These are phyloP conservation scores for Ramicandelaber brevisporus DNA, from an alignment of 192 early-diverging fungal genomes.

Conservation along the genomic window DNA sequence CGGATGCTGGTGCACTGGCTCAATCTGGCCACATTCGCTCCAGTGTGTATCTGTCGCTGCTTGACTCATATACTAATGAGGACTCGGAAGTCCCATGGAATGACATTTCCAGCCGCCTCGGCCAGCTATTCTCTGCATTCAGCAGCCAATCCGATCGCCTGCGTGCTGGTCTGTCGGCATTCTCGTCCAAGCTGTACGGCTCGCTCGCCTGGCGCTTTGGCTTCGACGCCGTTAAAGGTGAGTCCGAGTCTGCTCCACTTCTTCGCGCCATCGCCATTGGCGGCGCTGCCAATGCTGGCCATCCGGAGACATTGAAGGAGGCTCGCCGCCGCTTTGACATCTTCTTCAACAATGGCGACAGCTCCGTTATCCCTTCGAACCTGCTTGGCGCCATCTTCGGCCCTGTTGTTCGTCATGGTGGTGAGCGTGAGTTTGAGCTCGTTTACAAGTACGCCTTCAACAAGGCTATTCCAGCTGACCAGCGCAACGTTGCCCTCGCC, in stretches of 20 bases:
- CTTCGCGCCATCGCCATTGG: slow-evolving; percentile 52
- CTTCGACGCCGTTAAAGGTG: slow-evolving; percentile 27
- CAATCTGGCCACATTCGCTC: slow-evolving; percentile 55
- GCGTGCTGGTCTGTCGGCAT: slow-evolving; percentile 26
- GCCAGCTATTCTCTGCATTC: slow-evolving; percentile 32
- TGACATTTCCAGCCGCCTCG: slow-evolving; percentile 28
- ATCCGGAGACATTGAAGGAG: slow-evolving; percentile 30
- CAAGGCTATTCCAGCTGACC: slow-evolving; percentile 29
- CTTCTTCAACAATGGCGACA: slow-evolving; percentile 32
- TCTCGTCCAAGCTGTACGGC: slow-evolving; percentile 47
- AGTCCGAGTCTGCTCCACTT: slow-evolving; percentile 46
- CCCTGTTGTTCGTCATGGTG: slow-evolving; percentile 36
- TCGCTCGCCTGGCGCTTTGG: slow-evolving; percentile 46
- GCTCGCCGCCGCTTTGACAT: slow-evolving; percentile 38
- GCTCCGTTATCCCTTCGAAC: slow-evolving; percentile 22
- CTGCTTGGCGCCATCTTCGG: slow-evolving; percentile 20
- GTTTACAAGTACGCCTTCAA: slow-evolving; percentile 36
- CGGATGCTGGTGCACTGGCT: slow-evolving; percentile 64
- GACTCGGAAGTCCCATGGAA: slow-evolving; percentile 57
- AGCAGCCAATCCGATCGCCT: slow-evolving; percentile 35
- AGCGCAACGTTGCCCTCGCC: slow-evolving; percentile 34
- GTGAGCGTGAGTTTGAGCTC: slow-evolving; percentile 29
- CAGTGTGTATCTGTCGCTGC: slow-evolving; percentile 38
- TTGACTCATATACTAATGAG: slow-evolving; percentile 50
- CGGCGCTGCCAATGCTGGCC: slow-evolving; percentile 40